Percentiles rank a stretch among this genome's conserved stretches.
These are phyloP conservation scores for Leccinum longicurvipes DNA, from an alignment of 768 basidiomycete genomes.

Conservation along the genomic window DNA sequence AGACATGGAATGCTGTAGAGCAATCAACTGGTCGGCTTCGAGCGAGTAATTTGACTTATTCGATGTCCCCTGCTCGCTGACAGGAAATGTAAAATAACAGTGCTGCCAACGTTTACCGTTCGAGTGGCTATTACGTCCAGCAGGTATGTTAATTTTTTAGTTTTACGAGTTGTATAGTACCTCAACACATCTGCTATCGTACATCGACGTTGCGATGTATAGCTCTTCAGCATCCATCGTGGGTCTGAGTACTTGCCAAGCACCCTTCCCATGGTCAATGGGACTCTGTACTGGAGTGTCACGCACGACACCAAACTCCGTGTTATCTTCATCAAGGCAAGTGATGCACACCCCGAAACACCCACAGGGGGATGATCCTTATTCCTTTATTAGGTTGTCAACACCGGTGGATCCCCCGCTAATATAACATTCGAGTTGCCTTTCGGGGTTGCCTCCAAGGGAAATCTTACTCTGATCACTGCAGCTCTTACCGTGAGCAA, in stretches of 20 bases:
- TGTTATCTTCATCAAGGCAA: slow-evolving; percentile 55
- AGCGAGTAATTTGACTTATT: slow-evolving; percentile 38
- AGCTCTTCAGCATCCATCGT: slow-evolving; percentile 61
- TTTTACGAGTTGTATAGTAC: too few species aligned
- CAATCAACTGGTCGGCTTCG: slow-evolving; percentile 55
- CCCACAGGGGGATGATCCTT: not conserved
- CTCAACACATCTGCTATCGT: not conserved
- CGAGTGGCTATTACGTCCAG: slow-evolving; percentile 59
- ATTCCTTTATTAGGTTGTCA: slow-evolving; percentile 43
- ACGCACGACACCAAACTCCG: slow-evolving; percentile 21
- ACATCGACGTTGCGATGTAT: not conserved
- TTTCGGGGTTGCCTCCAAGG: slow-evolving; percentile 42
- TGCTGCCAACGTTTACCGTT: slow-evolving; percentile 48
- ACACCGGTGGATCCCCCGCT: slow-evolving; percentile 39
- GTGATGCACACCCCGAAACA: not conserved
- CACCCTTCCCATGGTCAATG: slow-evolving; percentile 46
- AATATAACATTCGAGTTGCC: slow-evolving; percentile 50
- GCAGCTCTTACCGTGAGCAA: not conserved
- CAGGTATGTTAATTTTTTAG: slow-evolving; percentile 35
- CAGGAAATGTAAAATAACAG: slow-evolving; percentile 26
- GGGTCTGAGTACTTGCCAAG: slow-evolving; percentile 62
- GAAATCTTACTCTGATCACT: too few species aligned
- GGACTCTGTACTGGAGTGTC: slow-evolving; percentile 63
- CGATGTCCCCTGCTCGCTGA: not conserved
- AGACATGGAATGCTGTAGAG: slow-evolving; percentile 25